A percentile compares a stretch with the other conserved stretches of the same genome.
phyloP scores from a whole-genome alignment of 106 monocot species.

The Hemerocallis citrina region DNA sequence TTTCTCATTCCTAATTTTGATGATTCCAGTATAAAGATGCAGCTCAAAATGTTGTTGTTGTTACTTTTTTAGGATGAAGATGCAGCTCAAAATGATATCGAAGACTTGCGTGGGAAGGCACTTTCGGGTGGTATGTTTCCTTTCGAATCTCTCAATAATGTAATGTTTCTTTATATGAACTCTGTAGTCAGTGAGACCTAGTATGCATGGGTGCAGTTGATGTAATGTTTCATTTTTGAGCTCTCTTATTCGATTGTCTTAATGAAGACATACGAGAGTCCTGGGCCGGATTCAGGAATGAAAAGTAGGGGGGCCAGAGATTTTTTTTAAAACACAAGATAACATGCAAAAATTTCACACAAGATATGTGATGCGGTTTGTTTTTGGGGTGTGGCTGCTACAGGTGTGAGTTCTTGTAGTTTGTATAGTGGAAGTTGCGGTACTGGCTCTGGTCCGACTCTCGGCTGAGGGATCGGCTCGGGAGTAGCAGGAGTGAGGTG shows the following conservation, averaged over 20 bases:
- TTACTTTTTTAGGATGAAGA: slow-evolving; percentile 7
- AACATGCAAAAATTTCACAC: neutral
- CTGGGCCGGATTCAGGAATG: neutral
- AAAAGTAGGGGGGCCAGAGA: neutral
- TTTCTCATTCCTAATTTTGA: neutral
- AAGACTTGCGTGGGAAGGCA: neutral
- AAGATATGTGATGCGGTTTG: too few relatives aligned
- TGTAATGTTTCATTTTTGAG: neutral
- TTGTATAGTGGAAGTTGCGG: too few relatives aligned
- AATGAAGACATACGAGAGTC: neutral
- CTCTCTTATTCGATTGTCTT: neutral
- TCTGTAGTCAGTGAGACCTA: neutral
- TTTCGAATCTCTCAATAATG: neutral
- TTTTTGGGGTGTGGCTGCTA: too few relatives aligned
- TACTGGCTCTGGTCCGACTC: too few relatives aligned
- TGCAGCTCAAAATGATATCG: slow-evolving; percentile 5
- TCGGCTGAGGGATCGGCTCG: too few relatives aligned
- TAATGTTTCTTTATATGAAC: neutral
- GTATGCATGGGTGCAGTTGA: neutral
- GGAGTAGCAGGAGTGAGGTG: too few relatives aligned
- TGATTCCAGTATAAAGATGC: neutral
- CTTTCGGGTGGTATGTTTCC: slow-evolving; percentile 4
- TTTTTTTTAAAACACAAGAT: neutral
- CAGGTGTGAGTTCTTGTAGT: too few relatives aligned
- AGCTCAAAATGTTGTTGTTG: neutral